Evolutionary conservation across 305 asterid species (phyloP).

Genomic region (Plantago rigida): DNA sequence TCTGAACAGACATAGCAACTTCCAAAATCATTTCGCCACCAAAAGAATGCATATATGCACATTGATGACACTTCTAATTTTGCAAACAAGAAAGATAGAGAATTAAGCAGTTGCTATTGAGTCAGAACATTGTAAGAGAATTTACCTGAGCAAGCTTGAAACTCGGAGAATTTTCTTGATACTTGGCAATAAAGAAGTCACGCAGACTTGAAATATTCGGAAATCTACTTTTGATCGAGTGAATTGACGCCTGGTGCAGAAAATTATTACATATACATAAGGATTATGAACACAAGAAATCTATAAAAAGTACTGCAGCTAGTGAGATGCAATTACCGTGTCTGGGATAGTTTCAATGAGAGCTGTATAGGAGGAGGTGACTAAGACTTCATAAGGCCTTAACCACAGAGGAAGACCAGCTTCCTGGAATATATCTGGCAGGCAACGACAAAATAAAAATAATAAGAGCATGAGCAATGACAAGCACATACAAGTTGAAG

Average conservation of each 20-base stretch:
- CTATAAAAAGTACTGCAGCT: constrained; percentile 11
- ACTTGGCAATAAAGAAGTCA: constrained; percentile 86
- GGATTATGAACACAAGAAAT: constrained; percentile 7
- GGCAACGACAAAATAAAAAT: constrained; percentile 24
- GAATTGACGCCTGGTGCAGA: constrained; percentile 71
- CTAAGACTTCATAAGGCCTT: constrained; percentile 95
- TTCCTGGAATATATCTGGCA: constrained; percentile 98
- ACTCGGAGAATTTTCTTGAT: constrained; percentile 74
- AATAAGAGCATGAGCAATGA: constrained; percentile 13
- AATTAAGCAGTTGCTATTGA: constrained; percentile 6
- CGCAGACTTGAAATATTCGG: constrained; percentile 76
- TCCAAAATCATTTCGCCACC: constrained; percentile 7
- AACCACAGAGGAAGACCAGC: constrained; percentile 98
- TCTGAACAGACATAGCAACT: constrained; percentile 6
- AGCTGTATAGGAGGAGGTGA: constrained; percentile 91
- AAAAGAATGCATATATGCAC: constrained; percentile 9
- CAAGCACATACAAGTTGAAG: constrained; percentile 1
- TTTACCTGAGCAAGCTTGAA: constrained; percentile 95
- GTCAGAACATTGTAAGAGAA: constrained; percentile 16
- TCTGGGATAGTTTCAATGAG: constrained; percentile 98
- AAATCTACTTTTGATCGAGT: constrained; percentile 90
- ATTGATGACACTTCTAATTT: background rate
- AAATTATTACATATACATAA: constrained; percentile 6
- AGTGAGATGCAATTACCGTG: constrained; percentile 49
- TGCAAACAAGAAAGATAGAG: constrained; percentile 11